Percentiles rank a stretch among this genome's conserved stretches.
Conservation (phyloP, 805 yeast species). For the Wickerhamomyces queroliae region DNA sequence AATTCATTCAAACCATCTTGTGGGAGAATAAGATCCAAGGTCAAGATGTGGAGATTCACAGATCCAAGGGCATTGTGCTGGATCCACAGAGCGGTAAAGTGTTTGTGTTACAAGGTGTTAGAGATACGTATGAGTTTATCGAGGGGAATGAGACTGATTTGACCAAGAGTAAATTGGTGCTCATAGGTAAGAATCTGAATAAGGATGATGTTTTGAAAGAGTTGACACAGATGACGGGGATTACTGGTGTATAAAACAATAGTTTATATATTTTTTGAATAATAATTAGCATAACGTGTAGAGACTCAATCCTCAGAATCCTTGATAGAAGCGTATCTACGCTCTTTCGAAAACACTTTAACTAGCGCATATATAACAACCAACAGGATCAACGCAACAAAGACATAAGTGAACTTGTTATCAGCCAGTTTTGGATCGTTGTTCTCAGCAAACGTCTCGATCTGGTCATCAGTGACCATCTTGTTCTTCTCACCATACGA, state of each 20-base stretch:
- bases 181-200: conserved; percentile 65
- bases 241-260: neutral
- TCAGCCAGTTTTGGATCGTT: conserved; percentile 7
- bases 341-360: conserved; percentile 3
- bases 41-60: conserved; percentile 58
- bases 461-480: conserved; percentile 13
- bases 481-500: conserved; percentile 23
- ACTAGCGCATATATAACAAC: conserved; percentile 12
- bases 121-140: conserved; percentile 83
- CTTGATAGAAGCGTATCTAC: conserved; percentile 22
- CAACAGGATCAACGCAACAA: conserved; percentile 8
- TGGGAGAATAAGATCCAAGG: conserved; percentile 61
- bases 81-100: conserved; percentile 24
- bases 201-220: conserved; percentile 29
- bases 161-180: conserved; percentile 51
- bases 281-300: neutral
- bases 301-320: conserved; percentile 9
- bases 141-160: conserved; percentile 36
- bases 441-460: conserved; percentile 14
- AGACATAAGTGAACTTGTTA: conserved; percentile 8
- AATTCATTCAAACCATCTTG: conserved; percentile 60
- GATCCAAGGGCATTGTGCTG: conserved; percentile 74
- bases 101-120: conserved; percentile 70
- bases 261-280: neutral
- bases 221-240: conserved; percentile 18